Evolutionary conservation across 1,139 yeast genomes (phyloP).

Genomic region (Scheffersomyces illinoinensis): DNA sequence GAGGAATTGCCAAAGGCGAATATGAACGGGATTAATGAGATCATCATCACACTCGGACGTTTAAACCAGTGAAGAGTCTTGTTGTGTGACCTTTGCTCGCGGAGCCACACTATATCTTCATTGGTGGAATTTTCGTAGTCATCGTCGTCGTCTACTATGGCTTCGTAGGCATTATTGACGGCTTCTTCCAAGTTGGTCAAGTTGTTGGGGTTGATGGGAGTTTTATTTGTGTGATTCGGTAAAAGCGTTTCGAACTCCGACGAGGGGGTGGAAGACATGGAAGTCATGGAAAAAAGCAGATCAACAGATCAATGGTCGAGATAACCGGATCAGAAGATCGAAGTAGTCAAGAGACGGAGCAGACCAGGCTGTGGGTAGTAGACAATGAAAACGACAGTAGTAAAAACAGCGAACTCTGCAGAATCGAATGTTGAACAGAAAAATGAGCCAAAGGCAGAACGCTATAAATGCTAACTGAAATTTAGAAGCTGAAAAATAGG

Average conservation of each 20-base stretch:
- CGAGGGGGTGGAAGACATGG: background rate
- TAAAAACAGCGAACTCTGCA: background rate
- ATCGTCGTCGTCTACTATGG: constrained; percentile 31
- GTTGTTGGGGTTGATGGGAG: constrained; percentile 1
- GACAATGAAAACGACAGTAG: background rate
- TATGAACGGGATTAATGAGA: constrained; percentile 27
- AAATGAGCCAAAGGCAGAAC: background rate
- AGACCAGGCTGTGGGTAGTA: background rate
- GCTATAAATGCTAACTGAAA: background rate
- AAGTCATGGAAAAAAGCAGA: background rate
- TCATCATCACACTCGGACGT: constrained; percentile 36
- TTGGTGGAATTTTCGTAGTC: constrained; percentile 29
- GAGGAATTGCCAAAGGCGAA: constrained; percentile 29
- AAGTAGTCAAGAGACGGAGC: background rate
- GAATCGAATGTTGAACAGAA: background rate
- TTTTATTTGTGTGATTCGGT: background rate
- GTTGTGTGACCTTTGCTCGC: constrained; percentile 36
- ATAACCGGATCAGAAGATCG: background rate
- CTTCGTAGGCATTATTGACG: constrained; percentile 28
- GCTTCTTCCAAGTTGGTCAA: constrained; percentile 19
- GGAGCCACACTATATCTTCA: constrained; percentile 40
- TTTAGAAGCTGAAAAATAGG: background rate
- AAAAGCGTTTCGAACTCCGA: background rate
- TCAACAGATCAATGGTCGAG: background rate
- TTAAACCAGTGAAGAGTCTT: constrained; percentile 34